Evolutionary conservation across 345 rosid genomes (phyloP), one percentile per base, ranked within the genome.

Genomic region (Citrus cavaleriei): DNA sequence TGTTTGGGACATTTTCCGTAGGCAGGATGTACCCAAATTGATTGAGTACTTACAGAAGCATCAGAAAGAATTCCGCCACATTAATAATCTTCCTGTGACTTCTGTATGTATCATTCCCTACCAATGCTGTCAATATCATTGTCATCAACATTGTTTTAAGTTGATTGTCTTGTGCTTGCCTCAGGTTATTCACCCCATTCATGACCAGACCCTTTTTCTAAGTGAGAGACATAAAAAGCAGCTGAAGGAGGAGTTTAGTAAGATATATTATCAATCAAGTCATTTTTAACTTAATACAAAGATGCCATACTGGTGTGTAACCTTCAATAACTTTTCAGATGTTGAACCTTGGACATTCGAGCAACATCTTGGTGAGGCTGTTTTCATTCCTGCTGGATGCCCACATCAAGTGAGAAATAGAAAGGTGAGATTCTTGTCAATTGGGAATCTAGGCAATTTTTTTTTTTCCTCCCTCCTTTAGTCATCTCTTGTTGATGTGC

Each of bases 391-490:
- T 2, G 92, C 92, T 46, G 90, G 92, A 76, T 89, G 92, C 70
- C 92, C 92, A 4, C 92, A 89, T 83, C 92, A 87, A 87, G 92
- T 89, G 65, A 87, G 92, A 83, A 89, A 89, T 79, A 81, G 85
- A 84, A 77, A 87, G 87, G 92, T 89, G 57, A 79, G 67, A 12
- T 7, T 76, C 59, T 25, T 80, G 4, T 24, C 40, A 65, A 42
- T 21, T 21, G 42, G 18, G 34, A 38, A 28, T 54, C 40, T 32
- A 55, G 10, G 18, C 24, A 28, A 13, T 34, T 58, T 54, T 9
- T 35, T 57, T 57, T 57, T 54, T 9, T 24, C 3, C 49, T 34
- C 14, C n/a, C 18, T 57, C 58, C 37, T 35, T 5, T 55, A 49
- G 13, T 79, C 37, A 28, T 70, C 42, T 34, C 61, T 37, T 68